Conservation (phyloP, 2,329 filamentous ascomycete species). For the Cladosporium austrohemisphaericum region DNA sequence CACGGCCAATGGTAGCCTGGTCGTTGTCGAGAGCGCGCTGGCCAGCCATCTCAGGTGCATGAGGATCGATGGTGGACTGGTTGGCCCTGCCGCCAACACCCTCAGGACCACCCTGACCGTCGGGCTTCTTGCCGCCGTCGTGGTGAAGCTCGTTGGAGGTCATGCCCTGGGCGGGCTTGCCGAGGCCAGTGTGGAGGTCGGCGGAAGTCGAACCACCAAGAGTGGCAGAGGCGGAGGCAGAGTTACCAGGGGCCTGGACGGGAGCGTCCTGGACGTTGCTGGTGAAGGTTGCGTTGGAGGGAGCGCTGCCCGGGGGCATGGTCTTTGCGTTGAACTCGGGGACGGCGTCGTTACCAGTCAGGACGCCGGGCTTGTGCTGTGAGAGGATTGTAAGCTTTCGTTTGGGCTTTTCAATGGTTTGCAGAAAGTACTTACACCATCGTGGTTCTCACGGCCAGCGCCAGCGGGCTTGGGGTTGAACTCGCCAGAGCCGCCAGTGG, state of each 20-base stretch:
- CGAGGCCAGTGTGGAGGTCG: constrained; percentile 52
- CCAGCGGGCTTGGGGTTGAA: constrained; percentile 12
- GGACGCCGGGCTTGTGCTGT: constrained; percentile 62
- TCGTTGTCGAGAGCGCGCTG: constrained; percentile 35
- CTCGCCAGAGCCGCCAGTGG: constrained; percentile 12
- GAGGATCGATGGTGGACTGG: constrained; percentile 24
- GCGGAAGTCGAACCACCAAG: constrained; percentile 51
- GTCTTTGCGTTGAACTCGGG: constrained; percentile 64
- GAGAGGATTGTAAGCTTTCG: not conserved
- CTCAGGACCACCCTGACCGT: constrained; percentile 39
- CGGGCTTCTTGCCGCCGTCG: constrained; percentile 38
- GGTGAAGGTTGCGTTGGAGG: constrained; percentile 43
- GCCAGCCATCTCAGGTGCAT: constrained; percentile 22
- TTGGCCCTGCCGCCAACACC: constrained; percentile 37
- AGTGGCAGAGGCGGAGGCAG: constrained; percentile 44
- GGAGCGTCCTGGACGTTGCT: constrained; percentile 41
- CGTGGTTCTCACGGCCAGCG: constrained; percentile 14
- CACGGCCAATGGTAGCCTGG: constrained; percentile 31
- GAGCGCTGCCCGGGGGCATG: constrained; percentile 61
- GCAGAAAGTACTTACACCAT: constrained; percentile 2
- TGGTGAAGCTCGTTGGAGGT: constrained; percentile 47
- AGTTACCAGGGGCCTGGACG: constrained; percentile 41
- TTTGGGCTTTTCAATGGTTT: not conserved
- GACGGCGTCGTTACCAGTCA: constrained; percentile 55
- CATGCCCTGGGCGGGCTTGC: constrained; percentile 50